These are phyloP conservation scores for Picochlorum sp. DNA, from an alignment of 139 green algal genomes.

Conservation along the genomic window DNA sequence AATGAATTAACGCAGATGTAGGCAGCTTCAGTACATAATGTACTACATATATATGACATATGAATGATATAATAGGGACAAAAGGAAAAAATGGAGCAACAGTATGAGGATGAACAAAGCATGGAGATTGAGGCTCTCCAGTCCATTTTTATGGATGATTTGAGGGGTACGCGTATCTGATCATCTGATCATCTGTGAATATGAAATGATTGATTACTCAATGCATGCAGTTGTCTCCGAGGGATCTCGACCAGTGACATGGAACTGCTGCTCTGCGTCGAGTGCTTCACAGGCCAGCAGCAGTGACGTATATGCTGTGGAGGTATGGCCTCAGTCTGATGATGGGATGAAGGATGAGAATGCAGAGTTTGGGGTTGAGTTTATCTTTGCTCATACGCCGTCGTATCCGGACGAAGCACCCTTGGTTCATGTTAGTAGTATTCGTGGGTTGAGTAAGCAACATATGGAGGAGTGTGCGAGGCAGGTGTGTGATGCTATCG, in stretches of 20 bases:
- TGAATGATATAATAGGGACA: too few species aligned
- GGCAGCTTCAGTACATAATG: too few species aligned
- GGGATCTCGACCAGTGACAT: too few species aligned
- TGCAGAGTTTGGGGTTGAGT: slow-evolving; percentile 14
- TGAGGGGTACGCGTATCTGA: slow-evolving; percentile 17
- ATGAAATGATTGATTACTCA: too few species aligned
- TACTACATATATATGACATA: too few species aligned
- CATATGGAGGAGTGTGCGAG: slow-evolving; percentile 44
- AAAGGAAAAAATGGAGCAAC: slow-evolving; percentile 6
- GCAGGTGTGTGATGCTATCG: slow-evolving; percentile 31
- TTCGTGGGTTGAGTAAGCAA: slow-evolving; percentile 52
- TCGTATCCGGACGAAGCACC: slow-evolving; percentile 42
- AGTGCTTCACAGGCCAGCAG: neutral
- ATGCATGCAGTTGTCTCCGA: too few species aligned
- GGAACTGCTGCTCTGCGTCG: too few species aligned
- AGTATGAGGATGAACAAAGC: slow-evolving; percentile 32
- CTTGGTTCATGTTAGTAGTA: slow-evolving; percentile 40
- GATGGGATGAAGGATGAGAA: neutral
- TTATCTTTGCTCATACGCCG: slow-evolving; percentile 43
- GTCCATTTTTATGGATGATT: slow-evolving; percentile 45
- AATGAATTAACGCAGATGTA: too few species aligned
- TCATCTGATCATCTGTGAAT: too few species aligned
- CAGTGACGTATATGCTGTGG: neutral
- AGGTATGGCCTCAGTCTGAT: too few species aligned
- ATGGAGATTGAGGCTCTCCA: slow-evolving; percentile 50